These are phyloP conservation scores for Boletus sp. DNA, from an alignment of 768 basidiomycete species.

Conservation along the genomic window DNA sequence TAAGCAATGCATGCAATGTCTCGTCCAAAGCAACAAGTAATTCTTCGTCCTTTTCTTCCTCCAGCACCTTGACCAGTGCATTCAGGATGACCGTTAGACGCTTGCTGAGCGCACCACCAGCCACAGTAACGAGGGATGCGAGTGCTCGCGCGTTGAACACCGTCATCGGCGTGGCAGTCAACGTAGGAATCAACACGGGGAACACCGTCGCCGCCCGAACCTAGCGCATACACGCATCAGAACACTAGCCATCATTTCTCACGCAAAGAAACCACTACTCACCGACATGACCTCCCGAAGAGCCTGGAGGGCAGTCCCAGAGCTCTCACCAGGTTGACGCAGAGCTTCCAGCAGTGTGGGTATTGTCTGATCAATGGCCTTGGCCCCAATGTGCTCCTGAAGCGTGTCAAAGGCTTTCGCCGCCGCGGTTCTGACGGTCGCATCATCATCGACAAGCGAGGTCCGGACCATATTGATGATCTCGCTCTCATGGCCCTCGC, in stretches of 20 bases:
- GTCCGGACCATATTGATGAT: conserved; percentile 82
- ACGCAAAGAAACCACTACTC: conserved; percentile 22
- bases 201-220: conserved; percentile 94
- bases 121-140: conserved; percentile 88
- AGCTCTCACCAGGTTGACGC: conserved; percentile 86
- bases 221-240: conserved; percentile 35
- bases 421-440: conserved; percentile 83
- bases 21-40: conserved; percentile 66
- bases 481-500: conserved; percentile 84
- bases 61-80: conserved; percentile 74
- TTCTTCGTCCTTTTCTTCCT: conserved; percentile 69
- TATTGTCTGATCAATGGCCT: conserved; percentile 94
- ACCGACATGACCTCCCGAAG: conserved; percentile 93
- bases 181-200: conserved; percentile 93
- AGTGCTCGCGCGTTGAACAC: conserved; percentile 93
- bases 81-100: conserved; percentile 75
- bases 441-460: conserved; percentile 85
- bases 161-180: conserved; percentile 87
- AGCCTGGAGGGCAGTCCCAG: conserved; percentile 94
- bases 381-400: conserved; percentile 87
- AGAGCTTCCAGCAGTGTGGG: conserved; percentile 92
- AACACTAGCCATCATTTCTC: not conserved
- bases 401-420: conserved; percentile 86
- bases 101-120: conserved; percentile 84
- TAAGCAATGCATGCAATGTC: conserved; percentile 69